A percentile compares a stretch with the other conserved stretches of the same genome.
Evolutionary conservation across 108 stramenopile genomes (phyloP).

Genomic region (Phaeodactylum tricornutum): DNA sequence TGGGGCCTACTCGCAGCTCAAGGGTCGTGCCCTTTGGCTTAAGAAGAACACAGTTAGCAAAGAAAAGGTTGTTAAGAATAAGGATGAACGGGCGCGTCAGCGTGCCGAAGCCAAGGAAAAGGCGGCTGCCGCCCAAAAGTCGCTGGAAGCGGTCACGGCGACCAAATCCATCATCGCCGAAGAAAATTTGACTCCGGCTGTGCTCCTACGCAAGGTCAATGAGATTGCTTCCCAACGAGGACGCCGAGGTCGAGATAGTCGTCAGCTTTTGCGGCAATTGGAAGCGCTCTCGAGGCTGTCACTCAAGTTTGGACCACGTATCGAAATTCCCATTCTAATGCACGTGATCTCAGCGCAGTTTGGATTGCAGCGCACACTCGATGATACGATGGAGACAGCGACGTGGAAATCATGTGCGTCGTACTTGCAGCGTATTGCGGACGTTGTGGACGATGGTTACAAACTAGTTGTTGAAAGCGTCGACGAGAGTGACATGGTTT

Average conservation of each 20-base stretch:
- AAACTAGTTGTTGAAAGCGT: conserved; percentile 46
- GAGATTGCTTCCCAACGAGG: conserved; percentile 86
- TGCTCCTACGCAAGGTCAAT: conserved; percentile 65
- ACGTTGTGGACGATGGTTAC: conserved; percentile 67
- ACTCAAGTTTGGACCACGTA: conserved; percentile 73
- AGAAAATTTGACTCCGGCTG: conserved; percentile 55
- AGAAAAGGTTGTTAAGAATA: conserved; percentile 66
- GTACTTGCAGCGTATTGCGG: conserved; percentile 66
- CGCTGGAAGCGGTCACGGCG: conserved; percentile 26
- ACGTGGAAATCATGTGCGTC: conserved; percentile 86
- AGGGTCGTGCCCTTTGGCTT: conserved; percentile 95
- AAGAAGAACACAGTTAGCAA: conserved; percentile 77
- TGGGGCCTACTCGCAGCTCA: conserved; percentile 58
- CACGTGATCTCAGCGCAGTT: conserved; percentile 90
- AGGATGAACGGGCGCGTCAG: conserved; percentile 35
- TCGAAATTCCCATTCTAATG: conserved; percentile 93
- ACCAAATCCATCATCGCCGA: conserved; percentile 51
- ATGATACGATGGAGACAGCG: conserved; percentile 93
- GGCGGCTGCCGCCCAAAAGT: conserved; percentile 17
- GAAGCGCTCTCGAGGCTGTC: conserved; percentile 76
- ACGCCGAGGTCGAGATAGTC: conserved; percentile 75
- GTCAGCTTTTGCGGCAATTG: conserved; percentile 69
- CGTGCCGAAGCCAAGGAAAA: conserved; percentile 38
- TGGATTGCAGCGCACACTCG: conserved; percentile 87
- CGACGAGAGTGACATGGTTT: conserved; percentile 54